Percentiles rank a stretch among this genome's conserved stretches.
Evolutionary conservation across 2,329 filamentous ascomycete genomes (phyloP).

Genomic region (Aspergillus aculeatus): DNA sequence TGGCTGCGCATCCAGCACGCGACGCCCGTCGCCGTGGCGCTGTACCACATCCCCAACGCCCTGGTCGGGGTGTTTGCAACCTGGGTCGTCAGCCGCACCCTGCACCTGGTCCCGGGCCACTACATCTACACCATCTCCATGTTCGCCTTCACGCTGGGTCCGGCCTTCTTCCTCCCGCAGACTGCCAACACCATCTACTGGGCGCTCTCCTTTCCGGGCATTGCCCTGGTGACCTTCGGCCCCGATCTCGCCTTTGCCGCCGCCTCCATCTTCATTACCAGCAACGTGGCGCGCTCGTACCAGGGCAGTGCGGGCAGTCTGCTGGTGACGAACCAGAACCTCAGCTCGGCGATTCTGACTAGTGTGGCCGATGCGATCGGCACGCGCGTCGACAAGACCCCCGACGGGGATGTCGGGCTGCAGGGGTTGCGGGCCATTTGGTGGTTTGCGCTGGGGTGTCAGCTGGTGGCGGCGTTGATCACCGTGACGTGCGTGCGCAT

Average conservation of each 20-base stretch:
- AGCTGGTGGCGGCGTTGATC: constrained; percentile 34
- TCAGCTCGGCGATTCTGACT: constrained; percentile 45
- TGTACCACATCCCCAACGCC: constrained; percentile 49
- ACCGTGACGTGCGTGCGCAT: constrained; percentile 43
- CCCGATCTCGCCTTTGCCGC: constrained; percentile 50
- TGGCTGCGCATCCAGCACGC: constrained; percentile 42
- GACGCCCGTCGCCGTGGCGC: constrained; percentile 41
- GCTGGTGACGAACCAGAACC: constrained; percentile 49
- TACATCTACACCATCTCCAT: constrained; percentile 49
- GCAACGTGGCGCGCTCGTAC: constrained; percentile 47
- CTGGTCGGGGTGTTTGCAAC: constrained; percentile 47
- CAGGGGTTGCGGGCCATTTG: constrained; percentile 41
- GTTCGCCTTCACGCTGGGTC: constrained; percentile 41
- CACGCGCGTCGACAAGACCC: constrained; percentile 21
- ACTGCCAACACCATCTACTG: constrained; percentile 45
- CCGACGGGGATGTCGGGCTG: constrained; percentile 29
- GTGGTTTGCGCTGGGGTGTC: constrained; percentile 43
- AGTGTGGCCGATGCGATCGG: constrained; percentile 41
- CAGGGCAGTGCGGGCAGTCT: constrained; percentile 49
- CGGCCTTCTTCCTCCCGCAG: constrained; percentile 44
- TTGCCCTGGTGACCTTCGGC: constrained; percentile 48
- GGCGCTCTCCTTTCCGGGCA: constrained; percentile 47
- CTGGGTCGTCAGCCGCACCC: constrained; percentile 46
- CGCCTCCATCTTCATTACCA: constrained; percentile 51
- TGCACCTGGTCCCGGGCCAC: constrained; percentile 49